Base-by-base conservation (phyloP, 768 basidiomycete species). In the Mycena filopes region DNA sequence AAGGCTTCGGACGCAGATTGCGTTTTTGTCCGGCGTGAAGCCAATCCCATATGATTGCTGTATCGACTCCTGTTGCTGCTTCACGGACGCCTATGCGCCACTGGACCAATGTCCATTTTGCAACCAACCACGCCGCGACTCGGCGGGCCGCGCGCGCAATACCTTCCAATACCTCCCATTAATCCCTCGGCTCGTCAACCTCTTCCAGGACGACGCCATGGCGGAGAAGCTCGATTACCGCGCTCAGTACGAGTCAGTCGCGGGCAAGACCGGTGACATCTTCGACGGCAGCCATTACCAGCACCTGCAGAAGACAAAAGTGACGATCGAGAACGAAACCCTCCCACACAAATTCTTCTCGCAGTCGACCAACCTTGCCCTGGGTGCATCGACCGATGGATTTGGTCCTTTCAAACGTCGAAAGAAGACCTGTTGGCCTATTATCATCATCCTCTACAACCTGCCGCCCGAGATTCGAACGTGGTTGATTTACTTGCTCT, bases 331-430 rank as follows among this genome's bases (percentile, higher is more conserved):
- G 36, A 73, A 66, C 4, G 53, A 71, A 13, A 50, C 46, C 10
- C 51, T 67, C 0, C 13, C 16, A 0, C 70, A 77, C 61, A 71
- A 60, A 10, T 76, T 66, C 69, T 82, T 83, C 55, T 66, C 66
- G n/a, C n/a, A n/a, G n/a, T 23, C 23, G 0, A 70, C 64, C 11
- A 80, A 82, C 46, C 60, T 83, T 11, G 79, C 79, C 2, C 61
- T 82, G 4, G 74, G 74, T 0, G 60, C 80, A 0, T 76, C 74
- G 1, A 77, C 75, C 0, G 79, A 82, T 65, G 77, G 81, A 2
- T 81, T 80, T 56, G 56, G 65, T 0, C 72, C 76, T 13, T 77
- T 75, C 64, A 71, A 72, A 42, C 63, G 72, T 4, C 66, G 69
- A 0, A 70, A 63, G 8, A 65, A 69, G 10, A 75, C 75, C 0